Evolutionary conservation across 1,139 yeast genomes (phyloP), one percentile per base, ranked within the genome.

Genomic region (Sugiyamaella sp.): DNA sequence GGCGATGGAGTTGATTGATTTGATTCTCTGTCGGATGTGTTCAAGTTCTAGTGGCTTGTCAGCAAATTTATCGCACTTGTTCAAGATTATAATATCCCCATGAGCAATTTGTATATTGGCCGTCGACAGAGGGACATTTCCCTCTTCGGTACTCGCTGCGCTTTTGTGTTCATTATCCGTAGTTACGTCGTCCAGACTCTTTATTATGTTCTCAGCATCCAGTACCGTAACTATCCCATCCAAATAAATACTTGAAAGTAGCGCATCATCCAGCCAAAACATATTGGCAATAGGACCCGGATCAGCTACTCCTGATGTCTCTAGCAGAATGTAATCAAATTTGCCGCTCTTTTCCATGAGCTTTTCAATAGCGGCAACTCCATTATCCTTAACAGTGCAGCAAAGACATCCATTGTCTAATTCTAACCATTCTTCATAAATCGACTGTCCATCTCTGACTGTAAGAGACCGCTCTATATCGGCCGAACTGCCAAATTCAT

Each of bases 261-360:
- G 74, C 0, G 93, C 97, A 33, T 88, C 95, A 68, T 93, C 99
- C 39, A 91, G 76, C 99, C 99, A 93, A 70, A 93, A 93, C 97
- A 93, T 93, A 61, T 84, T 82, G 6, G 97, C 97, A 35, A 93
- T 89, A 0, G 98, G 98, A 4, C 74, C 97, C 0, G 99, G 99
- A 67, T 93, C 98, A 0, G 99, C 99, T n/a, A 95, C 78, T 0
- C 99, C 99, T 0, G 97, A 89, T 0, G 99, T 95, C 67, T 93
- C 99, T 53, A 95, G 73, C 24, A 93, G 70, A 24, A 93, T 90
- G 66, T 93, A 88, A 68, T 95, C 99, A 56, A 93, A 91, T 52
- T 79, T 79, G 14, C 85, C 86, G 39, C 86, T 80, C 47, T 84
- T 79, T 47, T 83, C 86, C 62, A 93, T 84, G 63, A 93, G 78